Base-by-base conservation (phyloP, 805 yeast species). In the Brettanomyces naardenensis region DNA sequence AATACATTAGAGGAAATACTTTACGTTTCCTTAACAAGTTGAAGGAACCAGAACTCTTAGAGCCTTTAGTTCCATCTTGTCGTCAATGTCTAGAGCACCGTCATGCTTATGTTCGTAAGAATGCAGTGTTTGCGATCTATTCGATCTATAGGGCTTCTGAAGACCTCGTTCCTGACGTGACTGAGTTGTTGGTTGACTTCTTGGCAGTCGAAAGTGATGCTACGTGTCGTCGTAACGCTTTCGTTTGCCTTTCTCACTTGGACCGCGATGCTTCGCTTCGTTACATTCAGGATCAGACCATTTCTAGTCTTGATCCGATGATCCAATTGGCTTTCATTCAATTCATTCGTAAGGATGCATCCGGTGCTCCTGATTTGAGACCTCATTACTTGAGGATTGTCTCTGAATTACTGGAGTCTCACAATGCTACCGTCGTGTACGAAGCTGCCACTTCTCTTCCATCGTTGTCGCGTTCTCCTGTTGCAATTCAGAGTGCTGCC, bases 71-170 rank as follows among this genome's bases (percentile, higher is more conserved):
- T 30, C 96, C 97, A 22, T 80, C 92, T 30, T 89, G 88, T 32
- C 77, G 96, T 53, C 77, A 78, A 41, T 88, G 97, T 65, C 69
- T 94, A 51, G 95, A 86, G 49, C 96, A 92, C 64, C 82, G 98
- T 49, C 97, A 92, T 62, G 95, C 97, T 7, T 92, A 94, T 55
- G 98, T 92, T 45, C 80, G 99, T 58, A 92, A 92, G 61, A 90
- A 92, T 58, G 98, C 98, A 5, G 89, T 87, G 18, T 81, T 90
- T 62, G 95, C 97, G 30, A 76, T 92, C 42, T 75, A 73, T 51
- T 78, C 95, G 19, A 85, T 92, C 49, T 83, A 74, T 61, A 71
- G 78, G 56, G 89, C 82, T 37, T 78, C 95, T 25, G 88, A 83
- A 29, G 90, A 84, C 62, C 73, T 92, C 56, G 73, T 86, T 33